phyloP scores from a whole-genome alignment of 768 basidiomycete genomes.

The Leccinum uliginosum region DNA sequence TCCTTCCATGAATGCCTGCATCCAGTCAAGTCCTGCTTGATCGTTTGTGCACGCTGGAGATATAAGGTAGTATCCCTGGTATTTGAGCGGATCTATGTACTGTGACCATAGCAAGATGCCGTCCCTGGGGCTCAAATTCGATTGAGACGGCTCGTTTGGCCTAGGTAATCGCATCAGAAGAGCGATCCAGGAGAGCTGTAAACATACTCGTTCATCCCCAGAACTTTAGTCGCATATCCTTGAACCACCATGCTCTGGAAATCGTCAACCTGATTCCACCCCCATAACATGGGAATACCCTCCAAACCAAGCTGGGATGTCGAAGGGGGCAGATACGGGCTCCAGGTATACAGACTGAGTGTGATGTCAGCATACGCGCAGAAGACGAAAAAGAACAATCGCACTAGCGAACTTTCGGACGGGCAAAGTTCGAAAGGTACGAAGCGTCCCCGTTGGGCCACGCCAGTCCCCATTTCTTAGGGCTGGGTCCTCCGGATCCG shows the following conservation, averaged over 20 bases:
- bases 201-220: constrained; percentile 80
- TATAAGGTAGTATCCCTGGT: constrained; percentile 55
- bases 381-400: constrained; percentile 11
- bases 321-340: constrained; percentile 41
- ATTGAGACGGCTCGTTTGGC: constrained; percentile 65
- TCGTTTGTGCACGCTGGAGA: constrained; percentile 70
- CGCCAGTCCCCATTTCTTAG: constrained; percentile 57
- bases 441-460: constrained; percentile 59
- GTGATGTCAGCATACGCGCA: neutral
- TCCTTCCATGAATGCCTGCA: constrained; percentile 49
- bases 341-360: constrained; percentile 65
- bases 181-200: neutral
- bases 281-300: constrained; percentile 73
- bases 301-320: constrained; percentile 45
- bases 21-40: constrained; percentile 62
- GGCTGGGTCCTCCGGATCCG: neutral
- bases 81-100: constrained; percentile 58
- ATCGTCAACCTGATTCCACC: constrained; percentile 43
- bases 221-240: constrained; percentile 50
- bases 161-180: constrained; percentile 33
- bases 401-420: constrained; percentile 41
- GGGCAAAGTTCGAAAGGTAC: constrained; percentile 48
- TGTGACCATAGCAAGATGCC: constrained; percentile 60
- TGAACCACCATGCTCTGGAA: constrained; percentile 44
- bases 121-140: constrained; percentile 51